A percentile compares a stretch with the other conserved stretches of the same genome.
Evolutionary conservation across 2,329 filamentous ascomycete genomes (phyloP).

Genomic region (Pseudomassariella vexata): DNA sequence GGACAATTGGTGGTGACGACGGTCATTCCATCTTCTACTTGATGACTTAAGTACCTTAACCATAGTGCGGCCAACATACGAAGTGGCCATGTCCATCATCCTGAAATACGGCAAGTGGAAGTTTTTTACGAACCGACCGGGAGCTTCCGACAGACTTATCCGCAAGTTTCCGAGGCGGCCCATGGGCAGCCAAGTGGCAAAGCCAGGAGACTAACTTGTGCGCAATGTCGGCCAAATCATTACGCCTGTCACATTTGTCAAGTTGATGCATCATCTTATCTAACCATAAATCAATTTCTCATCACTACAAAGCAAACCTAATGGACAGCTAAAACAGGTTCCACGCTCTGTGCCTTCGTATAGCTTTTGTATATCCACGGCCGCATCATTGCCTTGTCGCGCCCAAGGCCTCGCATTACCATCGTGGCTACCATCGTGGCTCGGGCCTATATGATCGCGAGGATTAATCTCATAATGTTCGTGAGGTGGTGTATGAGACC

Average conservation of each 20-base stretch:
- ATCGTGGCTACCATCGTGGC: slow-evolving; percentile 18
- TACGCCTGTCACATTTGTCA: background rate
- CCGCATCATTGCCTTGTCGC: slow-evolving; percentile 21
- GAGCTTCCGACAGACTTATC: too few species aligned
- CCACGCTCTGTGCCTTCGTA: slow-evolving; percentile 19
- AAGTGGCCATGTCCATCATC: too few species aligned
- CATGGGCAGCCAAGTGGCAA: too few species aligned
- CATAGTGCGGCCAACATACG: too few species aligned
- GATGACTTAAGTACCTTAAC: too few species aligned
- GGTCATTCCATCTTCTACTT: too few species aligned
- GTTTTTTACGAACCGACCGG: too few species aligned
- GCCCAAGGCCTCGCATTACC: slow-evolving; percentile 18
- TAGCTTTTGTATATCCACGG: slow-evolving; percentile 26
- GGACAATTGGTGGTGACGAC: too few species aligned
- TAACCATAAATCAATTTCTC: slow-evolving; percentile 23
- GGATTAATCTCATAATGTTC: slow-evolving; percentile 34
- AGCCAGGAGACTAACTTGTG: too few species aligned
- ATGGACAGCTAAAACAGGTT: slow-evolving; percentile 21
- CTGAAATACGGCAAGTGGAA: too few species aligned
- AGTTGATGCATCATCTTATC: slow-evolving; percentile 3
- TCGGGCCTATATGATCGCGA: slow-evolving; percentile 17
- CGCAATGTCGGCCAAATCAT: background rate
- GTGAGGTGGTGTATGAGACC: slow-evolving; percentile 36
- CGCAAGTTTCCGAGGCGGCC: too few species aligned
- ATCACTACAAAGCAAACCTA: slow-evolving; percentile 21